Evolutionary conservation across 2,329 filamentous ascomycete species (phyloP), one percentile per base, ranked within the genome.

Genomic region (Cladobotryum mycophilum): DNA sequence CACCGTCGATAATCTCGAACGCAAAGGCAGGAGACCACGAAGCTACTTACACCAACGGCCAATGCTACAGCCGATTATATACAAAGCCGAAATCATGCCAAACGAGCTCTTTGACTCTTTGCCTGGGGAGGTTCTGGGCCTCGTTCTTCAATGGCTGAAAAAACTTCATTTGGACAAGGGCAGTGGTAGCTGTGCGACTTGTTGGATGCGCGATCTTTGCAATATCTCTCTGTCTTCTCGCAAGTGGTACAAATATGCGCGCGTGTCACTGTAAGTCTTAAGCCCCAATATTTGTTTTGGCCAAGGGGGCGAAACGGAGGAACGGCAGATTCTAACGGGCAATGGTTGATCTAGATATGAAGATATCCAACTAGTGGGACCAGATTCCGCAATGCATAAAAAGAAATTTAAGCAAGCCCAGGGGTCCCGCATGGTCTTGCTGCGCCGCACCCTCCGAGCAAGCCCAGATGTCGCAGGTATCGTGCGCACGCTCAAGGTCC

Each of bases 121-220:
- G 14, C 80, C 81, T 0, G 73, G 74, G n/a, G 80, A 83, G 59
- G 77, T 85, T 2, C 62, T 85, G 42, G 71, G 76, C 47, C 65
- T 80, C 34, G 76, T 84, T n/a, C 59, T 84, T 34, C 71, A 71
- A 37, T 72, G 76, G 48, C 64, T 85, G 15, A 78, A 73, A 59
- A 66, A 70, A 36, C 61, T 73, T 13, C 82, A 85, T 59, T 60
- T 83, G 12, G 65, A 63, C 6, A 60, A 65, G 13, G 66, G 67
- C 3, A 77, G 73, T 55, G 65, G 67, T 34, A 82, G 79, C 63
- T 85, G 82, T 60, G 74, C 80, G 14, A 84, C 82, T 15, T 85
- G 82, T 62, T 83, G 79, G 77, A 82, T 82, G 78, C 72, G 82
- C 45, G 81, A 85, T 58, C 65, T 76, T 30, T 78, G 74, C 56